Evolutionary conservation across 192 early-diverging fungal genomes (phyloP).

Genomic region (Diversispora eburnea): DNA sequence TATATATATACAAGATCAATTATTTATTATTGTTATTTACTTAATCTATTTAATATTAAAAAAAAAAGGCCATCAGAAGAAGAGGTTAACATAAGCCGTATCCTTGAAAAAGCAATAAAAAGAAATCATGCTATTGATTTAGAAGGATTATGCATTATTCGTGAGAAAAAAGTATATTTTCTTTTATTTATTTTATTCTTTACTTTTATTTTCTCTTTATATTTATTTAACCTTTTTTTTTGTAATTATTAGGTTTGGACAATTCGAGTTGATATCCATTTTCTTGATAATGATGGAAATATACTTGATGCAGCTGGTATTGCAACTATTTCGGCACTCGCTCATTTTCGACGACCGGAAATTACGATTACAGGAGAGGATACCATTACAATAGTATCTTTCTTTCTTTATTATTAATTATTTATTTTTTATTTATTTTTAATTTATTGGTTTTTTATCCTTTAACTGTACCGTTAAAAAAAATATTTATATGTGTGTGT

Average conservation of each 20-base stretch:
- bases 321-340: constrained; percentile 82
- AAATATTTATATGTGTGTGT: no score
- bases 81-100: constrained; percentile 79
- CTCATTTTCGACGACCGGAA: constrained; percentile 93
- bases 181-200: no score
- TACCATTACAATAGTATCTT: constrained; percentile 67
- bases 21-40: background rate
- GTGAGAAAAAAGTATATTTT: constrained; percentile 77
- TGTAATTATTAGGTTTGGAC: constrained; percentile 69
- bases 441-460: no score
- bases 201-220: background rate
- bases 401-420: background rate
- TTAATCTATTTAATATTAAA: background rate
- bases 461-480: no score
- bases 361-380: constrained; percentile 90
- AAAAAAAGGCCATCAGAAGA: constrained; percentile 62
- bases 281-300: constrained; percentile 95
- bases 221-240: constrained; percentile 3
- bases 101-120: constrained; percentile 86
- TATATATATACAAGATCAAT: no score
- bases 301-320: constrained; percentile 87
- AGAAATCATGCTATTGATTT: constrained; percentile 87
- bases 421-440: background rate
- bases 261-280: constrained; percentile 84
- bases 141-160: constrained; percentile 94